Base-by-base conservation (phyloP, 1,284 basidiomycete genomes). In the Ceratobasidium sp. region DNA sequence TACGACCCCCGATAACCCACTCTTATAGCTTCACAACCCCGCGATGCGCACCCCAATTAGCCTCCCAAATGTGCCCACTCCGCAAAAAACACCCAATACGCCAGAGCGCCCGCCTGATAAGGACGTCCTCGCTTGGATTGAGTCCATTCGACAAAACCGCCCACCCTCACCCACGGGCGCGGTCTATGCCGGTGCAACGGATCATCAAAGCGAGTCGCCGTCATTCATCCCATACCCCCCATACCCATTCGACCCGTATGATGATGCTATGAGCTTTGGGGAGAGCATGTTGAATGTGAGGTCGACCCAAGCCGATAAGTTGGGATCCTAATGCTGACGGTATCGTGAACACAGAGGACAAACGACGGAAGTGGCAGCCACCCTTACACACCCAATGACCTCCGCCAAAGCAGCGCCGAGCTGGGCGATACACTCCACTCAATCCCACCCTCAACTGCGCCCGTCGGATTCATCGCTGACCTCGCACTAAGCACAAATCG, bases 391-490 rank as follows among this genome's bases (percentile, higher is more conserved):
- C 69, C 69, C 16, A 58, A 29, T 19, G 69, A 62, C 22, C 51
- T 62, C 7, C 56, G 43, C 1, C 69, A 72, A 39, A 56, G 62
- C 24, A 72, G 58, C 58, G 46, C 43, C 46, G 71, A 75, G 76
- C 31, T 76, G 72, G 79, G 78, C 14, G 71, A 80, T 62, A 79
- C 86, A 53, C 80, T 84, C 53, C 85, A 85, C 74, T 85, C 86
- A 22, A 80, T 92, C 16, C 90, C 90, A 1, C 90, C 92, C 75
- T 84, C 87, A 13, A 85, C 88, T 41, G 90, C 92, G 4, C 92
- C 92, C 2, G 83, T 93, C 6, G 91, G 91, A 1, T 80, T 93
- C 69, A 87, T 93, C 34, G 92, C 92, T 16, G 88, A 89, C 72
- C 79, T 93, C 54, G 88, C 90, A 51, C 82, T 93, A 77, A 87